Evolutionary conservation across 495 filamentous ascomycete species (phyloP), one percentile per base, ranked within the genome.

Genomic region (Neohortaea acidophila): DNA sequence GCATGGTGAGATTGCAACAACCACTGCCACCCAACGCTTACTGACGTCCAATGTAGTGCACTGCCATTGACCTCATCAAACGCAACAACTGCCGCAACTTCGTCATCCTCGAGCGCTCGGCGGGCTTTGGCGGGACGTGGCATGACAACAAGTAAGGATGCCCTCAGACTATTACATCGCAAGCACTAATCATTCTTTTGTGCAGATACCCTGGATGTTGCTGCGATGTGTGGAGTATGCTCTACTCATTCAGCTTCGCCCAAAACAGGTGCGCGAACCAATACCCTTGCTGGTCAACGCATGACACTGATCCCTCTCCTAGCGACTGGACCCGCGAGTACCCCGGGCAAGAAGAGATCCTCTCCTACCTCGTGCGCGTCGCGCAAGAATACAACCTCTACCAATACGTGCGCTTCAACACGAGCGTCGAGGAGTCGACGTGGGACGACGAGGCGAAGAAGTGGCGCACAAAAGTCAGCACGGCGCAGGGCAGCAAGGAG

Each of bases 191-290:
- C 24, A 27, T 27, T 8, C 24, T 27, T 27, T 27, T n/a, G n/a
- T 27, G 24, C n/a, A 7, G 30, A 7, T 36, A 20, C 19, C 48
- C 68, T 1, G 66, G 65, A 4, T 66, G 64, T 43, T 69, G 65
- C 36, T 72, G 67, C 40, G 68, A 70, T 51, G 57, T 70, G 9
- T 60, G 57, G 54, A 66, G 64, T 33, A 33, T 57, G 1, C 46
- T 70, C 9, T 82, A 80, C 54, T 76, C 72, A 42, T 79, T 72
- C 49, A 69, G 70, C 3, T 81, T 79, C 44, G 75, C 74, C 21
- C 73, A 75, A 10, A 75, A 75, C 20, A 34, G 38, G 32, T 40
- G 41, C 26, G 33, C 76, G 0, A 70, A 72, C 0, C 72, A 76
- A 36, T 33, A 33, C 30, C 48, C 68, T 1, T 65, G 66, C 4